Conservation (phyloP, 2,329 filamentous ascomycete species). For the Arthrobotrys megalospora region DNA sequence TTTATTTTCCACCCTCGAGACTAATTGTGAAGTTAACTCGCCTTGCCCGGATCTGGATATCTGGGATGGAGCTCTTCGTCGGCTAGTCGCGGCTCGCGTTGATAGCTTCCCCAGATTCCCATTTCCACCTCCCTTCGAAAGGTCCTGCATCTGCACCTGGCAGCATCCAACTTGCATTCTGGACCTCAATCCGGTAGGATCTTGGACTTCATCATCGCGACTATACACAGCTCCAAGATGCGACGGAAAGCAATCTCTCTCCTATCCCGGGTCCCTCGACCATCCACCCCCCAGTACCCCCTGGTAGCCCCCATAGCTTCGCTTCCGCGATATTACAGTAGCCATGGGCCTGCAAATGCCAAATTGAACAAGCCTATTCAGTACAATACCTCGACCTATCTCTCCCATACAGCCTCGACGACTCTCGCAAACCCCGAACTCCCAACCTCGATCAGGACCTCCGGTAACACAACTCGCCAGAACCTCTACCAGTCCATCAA, state of each 20-base stretch:
- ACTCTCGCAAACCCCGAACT: constrained; percentile 82
- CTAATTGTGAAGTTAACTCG: neutral
- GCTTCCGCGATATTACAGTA: constrained; percentile 36
- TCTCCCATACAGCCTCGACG: constrained; percentile 80
- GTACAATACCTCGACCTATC: constrained; percentile 77
- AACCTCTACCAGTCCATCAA: constrained; percentile 97
- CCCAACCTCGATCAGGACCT: constrained; percentile 75
- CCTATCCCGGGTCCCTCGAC: constrained; percentile 32
- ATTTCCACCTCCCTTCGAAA: constrained; percentile 33
- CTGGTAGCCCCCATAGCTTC: constrained; percentile 17
- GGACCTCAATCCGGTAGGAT: constrained; percentile 28
- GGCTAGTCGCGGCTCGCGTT: constrained; percentile 59
- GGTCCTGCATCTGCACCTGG: constrained; percentile 27
- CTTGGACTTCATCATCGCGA: constrained; percentile 21
- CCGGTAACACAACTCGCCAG: constrained; percentile 83
- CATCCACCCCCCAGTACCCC: constrained; percentile 11
- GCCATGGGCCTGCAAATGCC: constrained; percentile 47
- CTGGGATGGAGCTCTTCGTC: constrained; percentile 27
- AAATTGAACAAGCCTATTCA: constrained; percentile 87
- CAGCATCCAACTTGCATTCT: constrained; percentile 21
- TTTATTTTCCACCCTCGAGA: neutral
- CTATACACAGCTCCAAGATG: constrained; percentile 38
- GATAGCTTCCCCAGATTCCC: constrained; percentile 55
- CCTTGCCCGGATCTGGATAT: constrained; percentile 1
- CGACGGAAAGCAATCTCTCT: constrained; percentile 55